phyloP scores from a whole-genome alignment of 2,329 filamentous ascomycete genomes.

The Elsinoe ampelina region DNA sequence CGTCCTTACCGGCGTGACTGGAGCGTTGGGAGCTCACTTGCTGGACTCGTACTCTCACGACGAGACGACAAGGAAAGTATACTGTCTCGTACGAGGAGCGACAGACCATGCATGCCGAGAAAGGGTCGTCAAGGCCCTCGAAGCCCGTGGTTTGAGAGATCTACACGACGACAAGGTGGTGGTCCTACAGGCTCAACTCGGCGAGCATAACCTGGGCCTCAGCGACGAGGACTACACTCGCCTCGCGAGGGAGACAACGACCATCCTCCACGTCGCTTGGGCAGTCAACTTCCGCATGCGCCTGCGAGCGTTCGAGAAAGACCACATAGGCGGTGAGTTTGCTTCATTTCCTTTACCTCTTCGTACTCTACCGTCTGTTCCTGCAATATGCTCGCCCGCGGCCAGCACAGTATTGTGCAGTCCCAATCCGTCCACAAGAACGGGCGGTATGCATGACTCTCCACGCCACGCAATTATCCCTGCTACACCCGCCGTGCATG shows the following conservation, averaged over 20 bases:
- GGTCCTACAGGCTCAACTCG: conserved; percentile 42
- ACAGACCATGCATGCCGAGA: conserved; percentile 33
- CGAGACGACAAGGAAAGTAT: conserved; percentile 36
- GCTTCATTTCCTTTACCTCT: background rate
- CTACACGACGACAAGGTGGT: conserved; percentile 33
- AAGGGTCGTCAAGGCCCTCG: conserved; percentile 39
- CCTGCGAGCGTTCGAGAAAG: conserved; percentile 46
- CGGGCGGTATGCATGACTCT: too few relatives aligned
- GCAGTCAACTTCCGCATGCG: conserved; percentile 54
- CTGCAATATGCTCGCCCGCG: background rate
- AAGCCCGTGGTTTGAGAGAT: conserved; percentile 27
- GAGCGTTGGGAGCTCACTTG: conserved; percentile 44
- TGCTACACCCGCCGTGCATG: background rate
- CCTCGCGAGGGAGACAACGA: conserved; percentile 36
- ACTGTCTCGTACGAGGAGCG: conserved; percentile 48
- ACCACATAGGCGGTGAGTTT: conserved; percentile 39
- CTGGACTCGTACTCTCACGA: conserved; percentile 36
- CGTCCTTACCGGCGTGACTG: conserved; percentile 43
- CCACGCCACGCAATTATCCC: too few relatives aligned
- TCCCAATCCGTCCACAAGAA: background rate
- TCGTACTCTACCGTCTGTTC: background rate
- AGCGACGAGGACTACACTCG: conserved; percentile 30
- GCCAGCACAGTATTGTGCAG: background rate
- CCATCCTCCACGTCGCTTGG: conserved; percentile 56
- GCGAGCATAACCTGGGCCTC: conserved; percentile 42